These are phyloP conservation scores for Capsicum chinense DNA, from an alignment of 257 asterid species.

Conservation along the genomic window DNA sequence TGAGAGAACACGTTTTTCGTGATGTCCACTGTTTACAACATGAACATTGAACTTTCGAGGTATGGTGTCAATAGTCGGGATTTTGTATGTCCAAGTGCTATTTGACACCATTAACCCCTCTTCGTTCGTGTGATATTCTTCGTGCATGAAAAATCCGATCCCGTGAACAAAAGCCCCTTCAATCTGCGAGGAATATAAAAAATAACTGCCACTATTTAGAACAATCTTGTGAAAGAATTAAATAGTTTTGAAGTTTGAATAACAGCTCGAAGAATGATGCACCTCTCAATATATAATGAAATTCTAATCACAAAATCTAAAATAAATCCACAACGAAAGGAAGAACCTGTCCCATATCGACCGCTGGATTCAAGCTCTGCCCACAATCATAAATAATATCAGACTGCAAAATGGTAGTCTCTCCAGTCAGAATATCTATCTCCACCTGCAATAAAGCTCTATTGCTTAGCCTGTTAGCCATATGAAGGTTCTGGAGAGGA, in stretches of 20 bases:
- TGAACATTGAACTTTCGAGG: conserved; percentile 69
- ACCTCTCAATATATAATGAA: neutral
- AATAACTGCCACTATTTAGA: neutral
- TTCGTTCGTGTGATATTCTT: conserved; percentile 63
- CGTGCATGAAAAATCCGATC: conserved; percentile 80
- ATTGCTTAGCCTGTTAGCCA: neutral
- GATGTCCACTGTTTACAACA: conserved; percentile 65
- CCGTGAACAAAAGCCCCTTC: conserved; percentile 95
- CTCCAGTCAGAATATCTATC: conserved; percentile 65
- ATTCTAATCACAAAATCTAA: neutral
- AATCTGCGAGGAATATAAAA: conserved; percentile 46
- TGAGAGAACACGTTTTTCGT: conserved; percentile 68
- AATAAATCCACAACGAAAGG: neutral
- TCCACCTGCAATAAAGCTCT: conserved; percentile 56
- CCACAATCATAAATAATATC: conserved; percentile 82
- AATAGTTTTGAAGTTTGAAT: neutral
- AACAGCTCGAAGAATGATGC: neutral
- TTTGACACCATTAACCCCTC: conserved; percentile 61
- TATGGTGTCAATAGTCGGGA: conserved; percentile 79
- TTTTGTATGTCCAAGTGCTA: conserved; percentile 81
- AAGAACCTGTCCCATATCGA: conserved; percentile 79
- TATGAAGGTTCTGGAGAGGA: neutral
- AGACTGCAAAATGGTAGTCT: conserved; percentile 53
- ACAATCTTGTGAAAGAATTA: conserved; percentile 1
- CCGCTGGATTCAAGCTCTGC: conserved; percentile 81